Conservation (phyloP, 345 rosid genomes). For the Eutrema yunnanense region DNA sequence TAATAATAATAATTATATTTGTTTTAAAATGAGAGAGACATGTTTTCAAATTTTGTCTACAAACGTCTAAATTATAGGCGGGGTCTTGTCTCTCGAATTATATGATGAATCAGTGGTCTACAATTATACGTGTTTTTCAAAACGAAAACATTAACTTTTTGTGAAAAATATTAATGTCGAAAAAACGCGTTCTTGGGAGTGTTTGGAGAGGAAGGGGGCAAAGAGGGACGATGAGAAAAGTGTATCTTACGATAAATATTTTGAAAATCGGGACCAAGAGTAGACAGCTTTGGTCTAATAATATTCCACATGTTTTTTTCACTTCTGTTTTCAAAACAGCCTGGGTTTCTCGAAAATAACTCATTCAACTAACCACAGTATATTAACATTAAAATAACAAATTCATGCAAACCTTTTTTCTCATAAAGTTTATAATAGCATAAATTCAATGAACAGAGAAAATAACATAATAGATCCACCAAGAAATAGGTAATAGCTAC, state of each 20-base stretch:
- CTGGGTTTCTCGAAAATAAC: slow-evolving; percentile 2
- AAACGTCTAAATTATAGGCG: slow-evolving; percentile 8
- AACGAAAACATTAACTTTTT: slow-evolving; percentile 1
- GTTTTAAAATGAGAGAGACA: slow-evolving; percentile 1
- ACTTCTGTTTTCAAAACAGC: background rate
- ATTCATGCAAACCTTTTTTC: too few species aligned
- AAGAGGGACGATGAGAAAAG: slow-evolving; percentile 27
- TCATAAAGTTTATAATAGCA: too few species aligned
- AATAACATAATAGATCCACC: too few species aligned
- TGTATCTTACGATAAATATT: slow-evolving; percentile 17
- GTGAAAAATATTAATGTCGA: background rate
- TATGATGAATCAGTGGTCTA: slow-evolving; percentile 10
- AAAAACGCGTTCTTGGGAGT: background rate
- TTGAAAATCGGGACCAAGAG: slow-evolving; percentile 18
- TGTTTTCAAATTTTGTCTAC: background rate
- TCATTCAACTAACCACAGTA: background rate
- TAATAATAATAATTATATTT: background rate
- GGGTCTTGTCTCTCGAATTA: slow-evolving; percentile 18
- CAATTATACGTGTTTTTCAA: background rate
- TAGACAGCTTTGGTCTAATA: slow-evolving; percentile 26
- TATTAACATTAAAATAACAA: background rate
- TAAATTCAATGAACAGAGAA: too few species aligned
- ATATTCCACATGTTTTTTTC: slow-evolving; percentile 24
- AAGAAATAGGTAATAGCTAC: too few species aligned
- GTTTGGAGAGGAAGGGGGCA: slow-evolving; percentile 22